A percentile compares a stretch with the other conserved stretches of the same genome.
These are phyloP conservation scores for Saturnispora quitensis DNA, from an alignment of 805 yeast species.

Conservation along the genomic window DNA sequence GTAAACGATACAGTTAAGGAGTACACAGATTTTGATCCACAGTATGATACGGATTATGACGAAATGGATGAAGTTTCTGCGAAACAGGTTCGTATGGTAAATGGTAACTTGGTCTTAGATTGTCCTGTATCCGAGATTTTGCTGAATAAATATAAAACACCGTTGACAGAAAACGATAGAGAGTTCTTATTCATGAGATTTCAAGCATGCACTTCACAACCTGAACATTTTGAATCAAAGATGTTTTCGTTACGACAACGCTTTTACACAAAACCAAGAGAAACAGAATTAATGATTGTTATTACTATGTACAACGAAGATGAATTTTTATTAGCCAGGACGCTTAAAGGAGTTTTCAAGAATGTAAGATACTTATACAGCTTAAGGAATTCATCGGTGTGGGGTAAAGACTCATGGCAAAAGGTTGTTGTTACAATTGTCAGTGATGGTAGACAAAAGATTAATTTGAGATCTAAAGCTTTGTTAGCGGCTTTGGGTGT, in stretches of 20 bases:
- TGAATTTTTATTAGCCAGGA: conserved; percentile 72
- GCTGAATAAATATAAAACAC: conserved; percentile 40
- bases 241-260: conserved; percentile 78
- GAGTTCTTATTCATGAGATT: conserved; percentile 86
- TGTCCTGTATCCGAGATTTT: conserved; percentile 78
- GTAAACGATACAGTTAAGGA: conserved; percentile 11
- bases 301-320: conserved; percentile 88
- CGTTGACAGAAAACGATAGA: conserved; percentile 34
- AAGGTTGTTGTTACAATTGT: conserved; percentile 84
- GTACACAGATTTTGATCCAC: conserved; percentile 9
- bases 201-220: conserved; percentile 91
- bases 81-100: conserved; percentile 43
- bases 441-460: conserved; percentile 84
- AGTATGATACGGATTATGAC: background rate
- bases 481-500: conserved; percentile 80
- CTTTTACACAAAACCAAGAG: conserved; percentile 67
- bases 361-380: conserved; percentile 71
- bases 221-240: conserved; percentile 50
- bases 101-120: conserved; percentile 78
- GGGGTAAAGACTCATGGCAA: conserved; percentile 98
- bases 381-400: conserved; percentile 51
- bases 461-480: conserved; percentile 70
- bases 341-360: conserved; percentile 84
- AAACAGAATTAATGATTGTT: conserved; percentile 78
- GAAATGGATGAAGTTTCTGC: conserved; percentile 18